Percentiles rank a stretch among this genome's conserved stretches.
Conservation (phyloP, 1,284 basidiomycete genomes). For the Ustilago curta region DNA sequence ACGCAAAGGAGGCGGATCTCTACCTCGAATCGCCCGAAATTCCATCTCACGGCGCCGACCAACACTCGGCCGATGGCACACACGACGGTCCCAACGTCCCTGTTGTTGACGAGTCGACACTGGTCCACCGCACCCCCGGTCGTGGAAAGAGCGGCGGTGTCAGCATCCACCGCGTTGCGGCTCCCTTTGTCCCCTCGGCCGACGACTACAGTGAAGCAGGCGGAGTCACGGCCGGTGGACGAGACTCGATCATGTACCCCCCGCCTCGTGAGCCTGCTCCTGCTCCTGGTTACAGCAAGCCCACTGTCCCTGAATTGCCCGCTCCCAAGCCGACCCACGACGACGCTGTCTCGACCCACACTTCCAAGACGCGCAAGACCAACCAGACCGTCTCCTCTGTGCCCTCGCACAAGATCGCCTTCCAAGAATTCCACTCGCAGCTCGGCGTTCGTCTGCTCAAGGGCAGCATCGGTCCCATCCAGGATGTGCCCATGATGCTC, state of each 20-base stretch:
- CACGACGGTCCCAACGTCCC: constrained; percentile 62
- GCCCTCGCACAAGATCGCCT: constrained; percentile 66
- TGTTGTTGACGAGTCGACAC: constrained; percentile 63
- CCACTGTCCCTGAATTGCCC: constrained; percentile 50
- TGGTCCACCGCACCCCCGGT: constrained; percentile 66
- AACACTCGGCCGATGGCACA: constrained; percentile 39
- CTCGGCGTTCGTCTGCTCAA: constrained; percentile 89
- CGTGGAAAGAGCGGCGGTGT: constrained; percentile 65
- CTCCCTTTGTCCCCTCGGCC: constrained; percentile 57
- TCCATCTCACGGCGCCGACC: constrained; percentile 37
- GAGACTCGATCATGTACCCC: constrained; percentile 68
- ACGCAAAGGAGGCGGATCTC: constrained; percentile 63
- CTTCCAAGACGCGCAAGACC: constrained; percentile 59
- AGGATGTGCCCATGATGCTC: constrained; percentile 81
- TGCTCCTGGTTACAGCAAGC: constrained; percentile 59
- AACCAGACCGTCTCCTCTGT: constrained; percentile 46
- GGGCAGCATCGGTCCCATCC: constrained; percentile 89
- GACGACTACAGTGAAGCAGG: constrained; percentile 67
- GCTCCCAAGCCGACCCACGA: constrained; percentile 30
- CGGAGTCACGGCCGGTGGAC: constrained; percentile 64
- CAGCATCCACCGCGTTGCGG: constrained; percentile 65
- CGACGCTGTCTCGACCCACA: constrained; percentile 55
- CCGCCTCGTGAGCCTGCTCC: constrained; percentile 60
- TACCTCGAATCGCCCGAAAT: constrained; percentile 66
- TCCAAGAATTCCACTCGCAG: constrained; percentile 68